Percentiles rank a stretch among this genome's conserved stretches.
Conservation (phyloP, 805 yeast species). For the Sugiyamaella lignohabitans region DNA sequence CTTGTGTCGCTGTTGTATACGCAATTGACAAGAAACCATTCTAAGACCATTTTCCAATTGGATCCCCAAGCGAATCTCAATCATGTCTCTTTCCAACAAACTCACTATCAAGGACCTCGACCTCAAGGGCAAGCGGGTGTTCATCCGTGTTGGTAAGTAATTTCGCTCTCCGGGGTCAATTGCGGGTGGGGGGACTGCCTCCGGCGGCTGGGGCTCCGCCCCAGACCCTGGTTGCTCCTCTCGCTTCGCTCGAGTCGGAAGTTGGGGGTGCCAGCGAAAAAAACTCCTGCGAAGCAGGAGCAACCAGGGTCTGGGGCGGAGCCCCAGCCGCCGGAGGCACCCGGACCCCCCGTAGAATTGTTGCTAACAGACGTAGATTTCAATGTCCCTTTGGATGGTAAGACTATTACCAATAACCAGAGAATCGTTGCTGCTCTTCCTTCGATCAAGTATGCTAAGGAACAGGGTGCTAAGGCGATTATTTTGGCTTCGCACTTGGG, state of each 20-base stretch:
- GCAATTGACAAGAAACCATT: too few relatives aligned
- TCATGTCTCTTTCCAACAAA: constrained; percentile 90
- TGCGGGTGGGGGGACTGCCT: too few relatives aligned
- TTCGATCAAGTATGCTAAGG: constrained; percentile 91
- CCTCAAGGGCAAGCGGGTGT: constrained; percentile 87
- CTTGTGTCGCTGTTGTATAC: too few relatives aligned
- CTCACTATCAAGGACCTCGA: constrained; percentile 87
- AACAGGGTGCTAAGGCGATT: constrained; percentile 84
- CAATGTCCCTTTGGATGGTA: constrained; percentile 70
- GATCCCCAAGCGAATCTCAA: background rate
- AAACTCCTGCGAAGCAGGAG: background rate
- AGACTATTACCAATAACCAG: constrained; percentile 97
- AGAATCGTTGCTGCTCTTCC: constrained; percentile 99
- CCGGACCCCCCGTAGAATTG: background rate
- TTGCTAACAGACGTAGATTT: constrained; percentile 33
- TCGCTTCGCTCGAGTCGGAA: too few relatives aligned
- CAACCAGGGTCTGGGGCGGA: background rate
- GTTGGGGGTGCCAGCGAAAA: background rate
- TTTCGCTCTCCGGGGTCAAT: too few relatives aligned
- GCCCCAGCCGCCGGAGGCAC: background rate
- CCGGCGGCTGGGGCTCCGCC: background rate
- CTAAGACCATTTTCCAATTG: too few relatives aligned
- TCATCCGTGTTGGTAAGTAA: constrained; percentile 90
- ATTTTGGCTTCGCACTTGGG: constrained; percentile 96
- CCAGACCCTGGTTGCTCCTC: too few relatives aligned